Conservation (phyloP, 1,139 yeast species). For the Suhomyces coccinellae region DNA sequence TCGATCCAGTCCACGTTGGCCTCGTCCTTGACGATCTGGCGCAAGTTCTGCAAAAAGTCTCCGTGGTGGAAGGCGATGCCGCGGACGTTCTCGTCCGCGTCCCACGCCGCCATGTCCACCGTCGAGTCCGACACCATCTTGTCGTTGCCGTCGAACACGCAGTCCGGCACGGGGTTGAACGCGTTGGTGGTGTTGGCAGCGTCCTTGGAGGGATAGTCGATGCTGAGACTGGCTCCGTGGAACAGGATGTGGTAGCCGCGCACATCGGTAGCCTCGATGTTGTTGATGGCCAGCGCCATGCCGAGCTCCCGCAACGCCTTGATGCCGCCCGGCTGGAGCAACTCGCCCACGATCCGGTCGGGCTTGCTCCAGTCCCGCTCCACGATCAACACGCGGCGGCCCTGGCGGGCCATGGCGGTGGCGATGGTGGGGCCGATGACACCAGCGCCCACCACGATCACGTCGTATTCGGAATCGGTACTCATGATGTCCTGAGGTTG, state of each 20-base stretch:
- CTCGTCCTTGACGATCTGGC: slow-evolving; percentile 68
- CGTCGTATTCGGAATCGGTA: slow-evolving; percentile 44
- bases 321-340: slow-evolving; percentile 93
- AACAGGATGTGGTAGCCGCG: slow-evolving; percentile 81
- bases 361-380: slow-evolving; percentile 93
- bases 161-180: slow-evolving; percentile 51
- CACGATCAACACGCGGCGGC: slow-evolving; percentile 69
- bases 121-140: slow-evolving; percentile 53
- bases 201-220: slow-evolving; percentile 74
- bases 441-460: slow-evolving; percentile 87
- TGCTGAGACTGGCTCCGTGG: slow-evolving; percentile 52
- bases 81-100: slow-evolving; percentile 58
- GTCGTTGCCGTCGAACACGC: slow-evolving; percentile 57
- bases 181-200: slow-evolving; percentile 43
- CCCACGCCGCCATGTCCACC: slow-evolving; percentile 53
- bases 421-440: slow-evolving; percentile 95
- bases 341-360: slow-evolving; percentile 94
- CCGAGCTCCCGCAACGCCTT: slow-evolving; percentile 80
- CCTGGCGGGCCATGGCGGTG: slow-evolving; percentile 85
- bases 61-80: slow-evolving; percentile 96
- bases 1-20: slow-evolving; percentile 74
- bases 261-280: slow-evolving; percentile 76
- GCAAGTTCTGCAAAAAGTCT: slow-evolving; percentile 71
- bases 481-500: slow-evolving; percentile 2
- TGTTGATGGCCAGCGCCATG: slow-evolving; percentile 73